These are phyloP conservation scores for Pilatotrama ljubarskyi DNA, from an alignment of 768 basidiomycete species.

Conservation along the genomic window DNA sequence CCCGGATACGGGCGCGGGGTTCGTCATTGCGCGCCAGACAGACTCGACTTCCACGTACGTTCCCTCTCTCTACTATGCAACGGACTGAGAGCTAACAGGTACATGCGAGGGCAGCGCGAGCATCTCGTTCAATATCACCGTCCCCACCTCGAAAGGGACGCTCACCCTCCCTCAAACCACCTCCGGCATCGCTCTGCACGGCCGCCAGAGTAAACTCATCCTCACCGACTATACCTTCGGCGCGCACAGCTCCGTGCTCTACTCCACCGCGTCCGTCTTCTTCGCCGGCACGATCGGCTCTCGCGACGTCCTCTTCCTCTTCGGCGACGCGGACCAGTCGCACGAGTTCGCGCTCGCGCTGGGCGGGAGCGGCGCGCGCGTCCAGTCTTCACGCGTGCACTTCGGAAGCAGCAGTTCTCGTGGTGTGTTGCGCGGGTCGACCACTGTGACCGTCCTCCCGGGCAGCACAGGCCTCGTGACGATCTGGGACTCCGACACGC, in stretches of 20 bases:
- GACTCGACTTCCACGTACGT: slow-evolving; percentile 68
- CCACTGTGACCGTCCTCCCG: slow-evolving; percentile 42
- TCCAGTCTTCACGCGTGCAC: slow-evolving; percentile 24
- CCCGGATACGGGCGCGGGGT: slow-evolving; percentile 62
- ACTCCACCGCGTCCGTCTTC: slow-evolving; percentile 74
- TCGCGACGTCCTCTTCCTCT: slow-evolving; percentile 44
- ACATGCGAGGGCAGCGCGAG: slow-evolving; percentile 37
- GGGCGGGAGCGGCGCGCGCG: slow-evolving; percentile 10
- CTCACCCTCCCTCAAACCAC: slow-evolving; percentile 59
- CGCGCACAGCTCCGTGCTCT: slow-evolving; percentile 47
- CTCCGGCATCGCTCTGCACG: slow-evolving; percentile 56
- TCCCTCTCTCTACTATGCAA: background rate
- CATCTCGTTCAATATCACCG: slow-evolving; percentile 58
- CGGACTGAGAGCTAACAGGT: background rate
- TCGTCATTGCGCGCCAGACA: slow-evolving; percentile 69
- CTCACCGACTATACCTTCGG: slow-evolving; percentile 77
- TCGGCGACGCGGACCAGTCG: slow-evolving; percentile 35
- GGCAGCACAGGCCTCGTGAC: slow-evolving; percentile 50
- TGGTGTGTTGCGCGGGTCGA: slow-evolving; percentile 31
- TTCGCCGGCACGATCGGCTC: slow-evolving; percentile 53
- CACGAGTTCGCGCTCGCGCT: slow-evolving; percentile 37
- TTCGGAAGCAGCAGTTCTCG: too few species aligned
- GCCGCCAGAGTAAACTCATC: slow-evolving; percentile 74
- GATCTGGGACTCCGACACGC: slow-evolving; percentile 63
- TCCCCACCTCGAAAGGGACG: slow-evolving; percentile 51